A percentile compares a stretch with the other conserved stretches of the same genome.
phyloP scores from a whole-genome alignment of 2,329 filamentous ascomycete genomes.

The Teratosphaeriaceae sp. region DNA sequence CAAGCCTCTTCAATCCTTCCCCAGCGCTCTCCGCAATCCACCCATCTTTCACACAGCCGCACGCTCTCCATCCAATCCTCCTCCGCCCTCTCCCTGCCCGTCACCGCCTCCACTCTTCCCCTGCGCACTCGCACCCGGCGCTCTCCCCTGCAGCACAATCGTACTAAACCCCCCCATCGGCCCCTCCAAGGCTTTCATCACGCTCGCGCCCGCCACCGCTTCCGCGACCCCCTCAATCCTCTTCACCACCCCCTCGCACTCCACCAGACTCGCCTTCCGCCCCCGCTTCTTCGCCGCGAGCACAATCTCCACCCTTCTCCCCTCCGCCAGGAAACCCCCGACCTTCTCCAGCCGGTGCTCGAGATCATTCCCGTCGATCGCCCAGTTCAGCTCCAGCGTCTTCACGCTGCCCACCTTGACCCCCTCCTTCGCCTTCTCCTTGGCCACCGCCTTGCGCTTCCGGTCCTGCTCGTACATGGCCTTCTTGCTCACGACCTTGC shows the following conservation, averaged over 20 bases:
- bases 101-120: neutral
- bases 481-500: slow-evolving; percentile 60
- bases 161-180: slow-evolving; percentile 38
- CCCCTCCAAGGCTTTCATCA: slow-evolving; percentile 43
- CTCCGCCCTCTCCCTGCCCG: too few relatives aligned
- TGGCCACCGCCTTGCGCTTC: slow-evolving; percentile 34
- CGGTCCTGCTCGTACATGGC: slow-evolving; percentile 43
- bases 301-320: slow-evolving; percentile 66
- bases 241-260: slow-evolving; percentile 54
- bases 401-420: slow-evolving; percentile 50
- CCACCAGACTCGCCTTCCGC: slow-evolving; percentile 52
- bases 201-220: slow-evolving; percentile 38
- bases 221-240: slow-evolving; percentile 41
- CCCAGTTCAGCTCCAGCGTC: slow-evolving; percentile 86
- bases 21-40: too few relatives aligned
- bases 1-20: too few relatives aligned
- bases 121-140: neutral
- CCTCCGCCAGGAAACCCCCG: slow-evolving; percentile 63
- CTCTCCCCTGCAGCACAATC: slow-evolving; percentile 39
- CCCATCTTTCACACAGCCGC: too few relatives aligned
- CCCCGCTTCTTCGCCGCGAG: slow-evolving; percentile 62
- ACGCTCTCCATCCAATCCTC: too few relatives aligned
- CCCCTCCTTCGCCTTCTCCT: slow-evolving; percentile 40
- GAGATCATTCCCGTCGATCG: slow-evolving; percentile 70
- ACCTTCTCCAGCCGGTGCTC: slow-evolving; percentile 63